Base-by-base conservation (phyloP, 164 flowering plant genomes). In the Cinnamomum chago region DNA sequence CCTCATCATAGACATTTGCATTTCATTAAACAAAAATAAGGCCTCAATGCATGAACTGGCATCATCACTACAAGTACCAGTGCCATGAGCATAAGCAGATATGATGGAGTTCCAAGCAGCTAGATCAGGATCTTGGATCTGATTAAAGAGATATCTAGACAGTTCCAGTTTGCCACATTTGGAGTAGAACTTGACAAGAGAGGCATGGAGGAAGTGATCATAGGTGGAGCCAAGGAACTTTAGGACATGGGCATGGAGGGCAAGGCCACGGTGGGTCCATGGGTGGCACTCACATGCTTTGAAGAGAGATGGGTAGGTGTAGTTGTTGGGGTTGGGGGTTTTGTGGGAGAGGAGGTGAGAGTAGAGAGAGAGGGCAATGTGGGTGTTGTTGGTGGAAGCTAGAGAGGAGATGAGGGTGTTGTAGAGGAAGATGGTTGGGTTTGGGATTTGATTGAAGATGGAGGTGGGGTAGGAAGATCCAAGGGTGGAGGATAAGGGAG, bases 231-330 rank as follows among this genome's bases (percentile, higher is more conserved):
- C 84, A 22, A 88, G 84, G 78, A 85, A 86, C 77, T 86, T 89
- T 67, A 89, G 27, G 72, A 85, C 82, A 77, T 89, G 92, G 77
- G 84, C 72, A 60, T 89, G 92, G 47, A 89, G 81, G 70, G 83
- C 80, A 62, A 75, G 72, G 25, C 89, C 92, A 74, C 80, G 80
- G 60, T 25, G 28, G 82, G 64, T 89, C 86, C 35, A 85, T 22
- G 76, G 81, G 58, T 74, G 80, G 7, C 74, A 77, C 33, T 81
- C 85, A 79, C 86, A 85, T 50, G 88, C 90, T 80, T 87, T 89
- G 64, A 88, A 79, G 60, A 88, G 86, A 78, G 90, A 89, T 4
- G 93, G 93, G 81, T 81, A 88, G 0, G 93, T 89, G 79, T 77
- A 86, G 58, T 71, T 50, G 58, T 88, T 88, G 72, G 93, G 93